A percentile compares a stretch with the other conserved stretches of the same genome.
phyloP scores from a whole-genome alignment of 2,329 filamentous ascomycete species.

The Tolypocladium cylindrosporum region DNA sequence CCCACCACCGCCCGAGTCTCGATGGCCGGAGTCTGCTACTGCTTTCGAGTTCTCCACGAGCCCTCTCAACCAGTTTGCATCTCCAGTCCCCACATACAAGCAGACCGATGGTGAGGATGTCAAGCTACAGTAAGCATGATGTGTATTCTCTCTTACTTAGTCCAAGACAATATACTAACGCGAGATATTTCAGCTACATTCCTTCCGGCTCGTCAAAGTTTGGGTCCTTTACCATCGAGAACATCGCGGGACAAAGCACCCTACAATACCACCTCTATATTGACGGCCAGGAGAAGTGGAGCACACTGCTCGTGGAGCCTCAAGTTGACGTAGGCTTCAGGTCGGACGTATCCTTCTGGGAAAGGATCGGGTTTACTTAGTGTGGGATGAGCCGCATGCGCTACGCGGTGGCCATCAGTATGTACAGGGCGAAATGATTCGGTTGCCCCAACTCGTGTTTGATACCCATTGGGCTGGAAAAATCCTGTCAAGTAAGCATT shows the following conservation, averaged over 20 bases:
- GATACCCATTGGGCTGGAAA: not conserved
- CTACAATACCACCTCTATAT: slow-evolving; percentile 76
- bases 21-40: slow-evolving; percentile 52
- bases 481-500: not conserved
- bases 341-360: slow-evolving; percentile 34
- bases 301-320: slow-evolving; percentile 41
- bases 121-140: slow-evolving; percentile 61
- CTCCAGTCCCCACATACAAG: slow-evolving; percentile 72
- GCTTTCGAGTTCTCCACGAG: slow-evolving; percentile 90
- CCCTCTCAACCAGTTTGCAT: slow-evolving; percentile 88
- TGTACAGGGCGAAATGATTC: not conserved
- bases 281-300: slow-evolving; percentile 73
- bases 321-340: slow-evolving; percentile 17
- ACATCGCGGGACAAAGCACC: slow-evolving; percentile 53
- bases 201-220: slow-evolving; percentile 85
- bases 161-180: slow-evolving; percentile 1
- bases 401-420: not conserved
- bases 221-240: slow-evolving; percentile 61
- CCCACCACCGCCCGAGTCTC: slow-evolving; percentile 49
- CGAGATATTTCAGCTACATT: slow-evolving; percentile 47
- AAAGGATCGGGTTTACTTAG: slow-evolving; percentile 21
- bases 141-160: not conserved
- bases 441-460: not conserved
- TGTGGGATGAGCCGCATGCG: not conserved
- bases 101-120: slow-evolving; percentile 78